Conservation (phyloP, 164 flowering plant genomes). For the Brasenia schreberi region DNA sequence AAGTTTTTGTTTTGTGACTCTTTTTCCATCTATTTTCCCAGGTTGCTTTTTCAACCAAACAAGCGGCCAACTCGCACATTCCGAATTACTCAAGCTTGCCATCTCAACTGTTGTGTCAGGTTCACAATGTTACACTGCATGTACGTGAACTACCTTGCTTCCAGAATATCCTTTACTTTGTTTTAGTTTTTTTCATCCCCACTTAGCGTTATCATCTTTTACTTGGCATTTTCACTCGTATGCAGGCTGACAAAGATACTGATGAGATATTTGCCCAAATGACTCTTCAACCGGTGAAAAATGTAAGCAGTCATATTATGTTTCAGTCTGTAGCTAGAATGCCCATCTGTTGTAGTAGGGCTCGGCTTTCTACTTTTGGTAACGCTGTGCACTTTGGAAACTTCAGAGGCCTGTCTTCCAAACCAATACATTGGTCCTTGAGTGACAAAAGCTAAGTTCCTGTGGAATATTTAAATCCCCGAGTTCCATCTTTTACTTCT, state of each 20-base stretch:
- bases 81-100: constrained; percentile 93
- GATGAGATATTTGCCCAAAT: constrained; percentile 98
- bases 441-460: no score
- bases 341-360: neutral
- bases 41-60: constrained; percentile 95
- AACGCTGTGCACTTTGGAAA: neutral
- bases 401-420: neutral
- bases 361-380: neutral
- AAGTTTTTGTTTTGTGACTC: neutral
- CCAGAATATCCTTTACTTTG: neutral
- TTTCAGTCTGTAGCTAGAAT: no score
- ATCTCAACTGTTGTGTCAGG: constrained; percentile 86
- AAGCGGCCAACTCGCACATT: constrained; percentile 63
- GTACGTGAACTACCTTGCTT: constrained; percentile 26
- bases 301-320: constrained; percentile 37
- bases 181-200: neutral
- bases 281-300: constrained; percentile 90
- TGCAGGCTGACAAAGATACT: constrained; percentile 88
- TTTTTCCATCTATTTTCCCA: constrained; percentile 13
- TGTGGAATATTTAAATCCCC: no score
- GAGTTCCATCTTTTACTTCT: no score
- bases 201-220: neutral
- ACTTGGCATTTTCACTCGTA: neutral
- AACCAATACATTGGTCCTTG: neutral
- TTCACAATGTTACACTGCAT: constrained; percentile 90